Evolutionary conservation across 768 basidiomycete species (phyloP).

Genomic region (Leucosporidium scottii): DNA sequence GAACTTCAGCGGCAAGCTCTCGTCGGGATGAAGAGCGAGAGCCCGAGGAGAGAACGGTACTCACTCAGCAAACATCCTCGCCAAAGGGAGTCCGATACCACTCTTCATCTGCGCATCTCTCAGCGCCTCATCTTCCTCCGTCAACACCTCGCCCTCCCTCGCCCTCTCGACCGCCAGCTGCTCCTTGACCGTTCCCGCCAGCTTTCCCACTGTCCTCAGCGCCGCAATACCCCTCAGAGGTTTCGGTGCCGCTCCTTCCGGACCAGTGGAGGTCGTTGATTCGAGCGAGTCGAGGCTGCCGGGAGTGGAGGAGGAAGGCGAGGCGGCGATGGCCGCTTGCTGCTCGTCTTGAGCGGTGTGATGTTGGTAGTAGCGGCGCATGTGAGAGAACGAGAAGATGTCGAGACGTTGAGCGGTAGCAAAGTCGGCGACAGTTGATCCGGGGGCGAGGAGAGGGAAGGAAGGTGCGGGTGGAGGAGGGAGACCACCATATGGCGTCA

Average conservation of each 20-base stretch:
- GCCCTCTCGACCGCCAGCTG: conserved; percentile 49
- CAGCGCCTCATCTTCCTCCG: conserved; percentile 4
- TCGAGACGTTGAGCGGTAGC: conserved; percentile 46
- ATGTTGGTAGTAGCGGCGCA: conserved; percentile 45
- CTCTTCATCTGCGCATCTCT: conserved; percentile 23
- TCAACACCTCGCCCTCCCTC: neutral
- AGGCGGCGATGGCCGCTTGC: conserved; percentile 33
- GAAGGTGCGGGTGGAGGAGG: conserved; percentile 37
- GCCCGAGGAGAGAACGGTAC: neutral
- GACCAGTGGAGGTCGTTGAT: too few species aligned
- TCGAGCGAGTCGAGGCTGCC: conserved; percentile 45
- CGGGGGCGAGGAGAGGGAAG: neutral
- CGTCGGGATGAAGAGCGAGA: too few species aligned
- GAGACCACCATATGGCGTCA: conserved; percentile 62
- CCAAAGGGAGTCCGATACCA: conserved; percentile 33
- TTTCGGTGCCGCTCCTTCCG: too few species aligned
- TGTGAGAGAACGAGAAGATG: conserved; percentile 81
- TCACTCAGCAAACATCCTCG: conserved; percentile 34
- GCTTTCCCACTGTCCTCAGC: conserved; percentile 48
- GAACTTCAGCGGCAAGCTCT: too few species aligned
- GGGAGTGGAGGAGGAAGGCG: conserved; percentile 38
- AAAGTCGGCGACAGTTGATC: neutral
- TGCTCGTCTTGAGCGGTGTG: conserved; percentile 3
- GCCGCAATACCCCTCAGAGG: conserved; percentile 56
- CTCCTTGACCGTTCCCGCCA: conserved; percentile 72